phyloP scores from a whole-genome alignment of 371 early-diverging fungal genomes.

The Mucor indicus region DNA sequence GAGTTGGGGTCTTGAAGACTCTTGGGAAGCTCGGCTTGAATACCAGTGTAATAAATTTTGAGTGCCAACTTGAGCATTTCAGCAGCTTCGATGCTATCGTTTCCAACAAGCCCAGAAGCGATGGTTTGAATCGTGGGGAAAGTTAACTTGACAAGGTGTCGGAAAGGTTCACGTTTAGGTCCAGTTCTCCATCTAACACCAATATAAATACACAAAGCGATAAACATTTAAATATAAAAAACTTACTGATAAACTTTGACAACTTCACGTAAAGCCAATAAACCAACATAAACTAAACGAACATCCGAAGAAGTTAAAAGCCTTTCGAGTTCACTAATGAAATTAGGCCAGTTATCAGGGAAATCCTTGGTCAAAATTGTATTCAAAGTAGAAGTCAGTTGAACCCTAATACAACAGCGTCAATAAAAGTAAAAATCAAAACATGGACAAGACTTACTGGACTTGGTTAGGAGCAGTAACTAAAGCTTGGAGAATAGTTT shows the following conservation, averaged over 20 bases:
- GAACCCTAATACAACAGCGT: slow-evolving; percentile 48
- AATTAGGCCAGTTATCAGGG: slow-evolving; percentile 83
- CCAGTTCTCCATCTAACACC: slow-evolving; percentile 50
- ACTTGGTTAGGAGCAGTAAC: slow-evolving; percentile 68
- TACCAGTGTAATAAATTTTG: slow-evolving; percentile 75
- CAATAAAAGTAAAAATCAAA: no score
- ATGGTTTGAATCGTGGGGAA: slow-evolving; percentile 78
- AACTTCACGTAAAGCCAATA: slow-evolving; percentile 77
- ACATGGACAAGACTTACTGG: slow-evolving; percentile 54
- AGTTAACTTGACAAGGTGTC: slow-evolving; percentile 63
- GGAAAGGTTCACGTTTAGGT: slow-evolving; percentile 59
- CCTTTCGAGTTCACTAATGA: slow-evolving; percentile 62
- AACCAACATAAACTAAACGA: slow-evolving; percentile 70
- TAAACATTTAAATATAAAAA: no score
- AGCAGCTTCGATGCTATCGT: slow-evolving; percentile 71
- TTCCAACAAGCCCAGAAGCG: slow-evolving; percentile 52
- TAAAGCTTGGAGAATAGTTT: slow-evolving; percentile 76
- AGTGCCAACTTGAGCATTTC: slow-evolving; percentile 77
- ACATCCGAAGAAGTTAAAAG: slow-evolving; percentile 66
- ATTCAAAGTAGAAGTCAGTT: slow-evolving; percentile 71
- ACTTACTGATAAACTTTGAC: slow-evolving; percentile 80
- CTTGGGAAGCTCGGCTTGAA: slow-evolving; percentile 67
- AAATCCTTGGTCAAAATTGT: slow-evolving; percentile 73
- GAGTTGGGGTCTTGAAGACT: slow-evolving; percentile 64
- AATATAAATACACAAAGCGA: no score